phyloP scores from a whole-genome alignment of 1,139 yeast genomes.

The Arxiozyma bovina region DNA sequence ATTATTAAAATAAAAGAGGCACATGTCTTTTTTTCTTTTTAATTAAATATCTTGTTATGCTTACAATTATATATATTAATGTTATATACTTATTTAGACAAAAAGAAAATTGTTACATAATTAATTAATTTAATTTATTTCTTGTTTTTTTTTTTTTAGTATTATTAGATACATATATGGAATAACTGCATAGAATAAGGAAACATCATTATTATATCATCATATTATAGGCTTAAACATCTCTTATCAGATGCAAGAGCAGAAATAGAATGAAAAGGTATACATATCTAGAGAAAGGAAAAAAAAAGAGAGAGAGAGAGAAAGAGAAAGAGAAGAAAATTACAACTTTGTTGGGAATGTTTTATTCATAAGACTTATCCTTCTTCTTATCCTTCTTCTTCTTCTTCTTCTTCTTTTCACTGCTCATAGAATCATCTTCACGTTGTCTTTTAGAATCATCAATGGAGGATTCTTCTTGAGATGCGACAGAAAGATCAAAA shows the following conservation, averaged over 20 bases:
- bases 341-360: background rate
- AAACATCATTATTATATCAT: background rate
- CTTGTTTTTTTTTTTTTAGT: background rate
- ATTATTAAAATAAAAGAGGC: too few species aligned
- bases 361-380: conserved; percentile 19
- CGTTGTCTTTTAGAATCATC: conserved; percentile 25
- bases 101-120: background rate
- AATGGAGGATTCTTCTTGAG: conserved; percentile 12
- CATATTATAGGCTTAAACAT: background rate
- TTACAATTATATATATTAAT: background rate
- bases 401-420: conserved; percentile 36
- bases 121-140: background rate
- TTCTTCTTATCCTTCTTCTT: conserved; percentile 38
- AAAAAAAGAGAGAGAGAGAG: background rate
- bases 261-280: background rate
- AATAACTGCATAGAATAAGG: background rate
- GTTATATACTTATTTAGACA: background rate
- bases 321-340: background rate
- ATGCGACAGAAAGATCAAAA: conserved; percentile 18
- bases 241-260: background rate
- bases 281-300: background rate
- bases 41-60: background rate
- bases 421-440: conserved; percentile 26
- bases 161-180: background rate
- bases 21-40: too few species aligned